A percentile compares a stretch with the other conserved stretches of the same genome.
These are phyloP conservation scores for Neonectria coccinea DNA, from an alignment of 2,329 filamentous ascomycete genomes.

Conservation along the genomic window DNA sequence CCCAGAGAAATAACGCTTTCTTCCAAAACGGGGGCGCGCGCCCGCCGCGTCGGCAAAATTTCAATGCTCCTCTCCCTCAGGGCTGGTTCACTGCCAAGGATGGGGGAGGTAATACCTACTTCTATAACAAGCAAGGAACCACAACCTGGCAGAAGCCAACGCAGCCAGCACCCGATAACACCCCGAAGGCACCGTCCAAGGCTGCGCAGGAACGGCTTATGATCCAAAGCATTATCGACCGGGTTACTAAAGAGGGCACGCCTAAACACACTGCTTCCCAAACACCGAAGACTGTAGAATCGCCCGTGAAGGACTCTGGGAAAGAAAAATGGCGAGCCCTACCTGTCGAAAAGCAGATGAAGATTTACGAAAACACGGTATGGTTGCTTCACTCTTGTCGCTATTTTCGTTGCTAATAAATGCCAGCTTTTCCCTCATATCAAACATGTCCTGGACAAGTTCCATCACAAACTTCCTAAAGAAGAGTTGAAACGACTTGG, in stretches of 20 bases:
- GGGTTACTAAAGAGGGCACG: conserved; percentile 76
- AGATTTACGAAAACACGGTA: conserved; percentile 93
- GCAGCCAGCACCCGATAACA: conserved; percentile 72
- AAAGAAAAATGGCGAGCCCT: conserved; percentile 78
- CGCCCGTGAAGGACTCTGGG: conserved; percentile 68
- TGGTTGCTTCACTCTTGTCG: conserved; percentile 49
- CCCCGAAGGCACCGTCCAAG: conserved; percentile 74
- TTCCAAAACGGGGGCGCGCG: conserved; percentile 57
- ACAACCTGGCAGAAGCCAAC: conserved; percentile 88
- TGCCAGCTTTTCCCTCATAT: conserved; percentile 83
- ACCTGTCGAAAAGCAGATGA: conserved; percentile 89
- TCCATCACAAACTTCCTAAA: conserved; percentile 85
- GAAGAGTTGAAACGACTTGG: conserved; percentile 75
- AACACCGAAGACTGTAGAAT: conserved; percentile 72
- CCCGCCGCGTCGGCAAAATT: conserved; percentile 65
- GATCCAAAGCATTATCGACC: conserved; percentile 87
- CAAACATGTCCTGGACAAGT: conserved; percentile 88
- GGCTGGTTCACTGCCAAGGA: conserved; percentile 88
- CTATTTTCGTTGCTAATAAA: conserved; percentile 26
- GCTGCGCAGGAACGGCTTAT: conserved; percentile 74
- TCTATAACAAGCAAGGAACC: conserved; percentile 81
- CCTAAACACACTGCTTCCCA: conserved; percentile 68
- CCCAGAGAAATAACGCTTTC: conserved; percentile 64
- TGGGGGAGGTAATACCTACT: conserved; percentile 80
- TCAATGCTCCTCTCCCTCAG: conserved; percentile 72